Conservation (phyloP, 495 filamentous ascomycete genomes). For the Aspergillus wentii region DNA sequence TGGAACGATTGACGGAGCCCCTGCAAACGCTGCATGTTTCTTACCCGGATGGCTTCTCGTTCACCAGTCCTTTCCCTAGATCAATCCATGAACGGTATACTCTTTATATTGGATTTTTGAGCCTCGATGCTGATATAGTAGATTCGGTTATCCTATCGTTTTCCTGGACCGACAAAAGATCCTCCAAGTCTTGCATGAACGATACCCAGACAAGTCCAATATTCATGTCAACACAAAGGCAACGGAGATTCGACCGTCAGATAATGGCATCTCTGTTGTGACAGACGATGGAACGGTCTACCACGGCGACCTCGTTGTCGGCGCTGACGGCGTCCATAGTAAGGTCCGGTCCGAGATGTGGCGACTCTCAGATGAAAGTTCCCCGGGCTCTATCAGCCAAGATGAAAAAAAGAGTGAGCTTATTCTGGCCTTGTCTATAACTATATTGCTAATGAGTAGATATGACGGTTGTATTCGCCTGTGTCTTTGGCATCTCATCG, state of each 20-base stretch:
- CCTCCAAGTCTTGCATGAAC: constrained; percentile 13
- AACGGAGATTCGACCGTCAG: constrained; percentile 4
- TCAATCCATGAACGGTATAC: no score
- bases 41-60: no score
- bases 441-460: constrained; percentile 15
- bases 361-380: no score
- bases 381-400: no score
- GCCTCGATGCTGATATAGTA: no score
- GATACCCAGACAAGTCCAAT: constrained; percentile 5
- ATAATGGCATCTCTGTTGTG: no score
- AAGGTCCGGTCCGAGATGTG: constrained; percentile 33
- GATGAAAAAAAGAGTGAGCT: no score
- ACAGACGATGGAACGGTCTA: no score
- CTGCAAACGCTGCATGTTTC: no score
- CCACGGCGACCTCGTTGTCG: constrained; percentile 38
- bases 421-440: constrained; percentile 1
- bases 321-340: constrained; percentile 49
- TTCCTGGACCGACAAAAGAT: constrained; percentile 29
- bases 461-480: constrained; percentile 12
- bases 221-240: constrained; percentile 13
- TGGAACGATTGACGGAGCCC: no score
- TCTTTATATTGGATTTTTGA: no score
- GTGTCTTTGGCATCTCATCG: constrained; percentile 17
- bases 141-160: constrained; percentile 17
- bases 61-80: no score